Evolutionary conservation across 106 monocot genomes (phyloP), one percentile per base, ranked within the genome.

Genomic region (Dendrobium nobile): DNA sequence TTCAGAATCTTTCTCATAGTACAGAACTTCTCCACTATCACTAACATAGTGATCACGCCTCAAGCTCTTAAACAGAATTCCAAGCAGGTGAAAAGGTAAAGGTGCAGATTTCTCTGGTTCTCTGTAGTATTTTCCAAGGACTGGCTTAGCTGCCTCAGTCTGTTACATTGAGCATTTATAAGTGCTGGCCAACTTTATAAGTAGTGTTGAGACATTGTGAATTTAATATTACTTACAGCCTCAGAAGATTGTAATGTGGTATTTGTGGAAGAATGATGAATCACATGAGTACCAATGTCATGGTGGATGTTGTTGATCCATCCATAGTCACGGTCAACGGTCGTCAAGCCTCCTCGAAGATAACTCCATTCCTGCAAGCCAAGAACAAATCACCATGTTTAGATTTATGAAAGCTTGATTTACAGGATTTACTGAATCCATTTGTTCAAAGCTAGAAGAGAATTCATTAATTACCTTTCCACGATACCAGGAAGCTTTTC

Each of bases 231-330:
- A 83, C 90, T 88, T 79, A 91, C 90, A 4, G 88, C 85, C 88
- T 88, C 18, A 84, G 44, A 64, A 91, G 75, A 80, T 91, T 19
- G 82, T 91, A 91, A 75, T 91, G 90, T 33, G 90, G 90, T 86
- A 91, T 91, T 17, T 91, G 90, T 11, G 90, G 90, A 56, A 91
- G 88, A 75, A 91, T 91, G 90, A 74, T 91, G 90, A 40, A 91
- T 86, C 0, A 91, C 86, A 88, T 91, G 90, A 67, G 88, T 91
- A 9, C 84, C 88, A 16, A 91, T 91, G 43, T 91, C 82, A 55
- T 88, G 90, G 58, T 91, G 90, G 59, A 91, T 84, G 86, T 86
- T 86, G 84, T 91, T 91, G 13, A 91, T 84, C 90, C 88, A 91
- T 18, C 90, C 90, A 51, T 86, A 91, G 28, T 91, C 88, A 3